Base-by-base conservation (phyloP, 805 yeast species). In the Lipomyces yamadae region DNA sequence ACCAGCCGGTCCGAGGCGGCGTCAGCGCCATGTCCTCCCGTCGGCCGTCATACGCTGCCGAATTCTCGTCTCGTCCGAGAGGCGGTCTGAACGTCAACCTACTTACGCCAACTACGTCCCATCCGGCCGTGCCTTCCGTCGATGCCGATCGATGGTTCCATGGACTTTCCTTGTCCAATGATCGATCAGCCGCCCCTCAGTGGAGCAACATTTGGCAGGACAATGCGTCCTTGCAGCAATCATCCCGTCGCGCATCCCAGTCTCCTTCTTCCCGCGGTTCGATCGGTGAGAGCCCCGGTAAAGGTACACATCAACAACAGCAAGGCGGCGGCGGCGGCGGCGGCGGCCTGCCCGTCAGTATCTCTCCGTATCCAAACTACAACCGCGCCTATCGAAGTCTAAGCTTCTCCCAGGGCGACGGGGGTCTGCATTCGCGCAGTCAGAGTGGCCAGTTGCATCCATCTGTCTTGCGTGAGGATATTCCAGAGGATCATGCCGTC, bases 31-130 rank as follows among this genome's bases (percentile, higher is more conserved):
- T 86, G 48, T 83, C 85, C 10, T 83, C 88, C 4, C 80, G 91
- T 73, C 79, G 91, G 71, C 91, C 91, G 18, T 83, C 87, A 67
- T 87, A 84, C 74, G 87, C 90, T 13, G 90, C 90, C 3, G 91
- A 87, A 75, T 82, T 85, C 70, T 82, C 78, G 4, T 68, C 75
- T 11, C 66, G 78, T 1, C 76, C 76, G 74, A 59, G 76, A 74
- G 63, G 34, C 52, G 55, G 62, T 4, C 30, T 61, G 35, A 58
- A 50, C 37, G 30, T 58, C 42, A 65, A 58, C 39, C 60, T 58
- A 29, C 66, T 67, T 34, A 8, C 69, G 24, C 66, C 69, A 15
- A 62, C 68, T 7, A 57, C 42, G 37, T 67, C 70, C 32, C 70
- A 67, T 53, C 70, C 70, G 32, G 55, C 61, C 33, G 58, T 48